phyloP scores from a whole-genome alignment of 176 grass and related monocot species.

The Microstegium vimineum region DNA sequence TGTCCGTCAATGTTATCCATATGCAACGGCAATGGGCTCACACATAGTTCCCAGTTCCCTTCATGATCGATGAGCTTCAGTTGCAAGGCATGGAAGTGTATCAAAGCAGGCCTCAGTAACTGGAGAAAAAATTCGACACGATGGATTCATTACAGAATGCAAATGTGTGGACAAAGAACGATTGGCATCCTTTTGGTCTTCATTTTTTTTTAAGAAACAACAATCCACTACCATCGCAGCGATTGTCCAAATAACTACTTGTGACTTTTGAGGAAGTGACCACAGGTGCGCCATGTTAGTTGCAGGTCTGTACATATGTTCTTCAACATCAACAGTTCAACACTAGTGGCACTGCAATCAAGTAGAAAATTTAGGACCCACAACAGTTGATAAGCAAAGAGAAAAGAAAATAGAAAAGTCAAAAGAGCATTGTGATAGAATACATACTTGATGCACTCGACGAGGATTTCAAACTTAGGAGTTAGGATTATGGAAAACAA shows the following conservation, averaged over 20 bases:
- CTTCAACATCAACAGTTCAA: slow-evolving; percentile 98
- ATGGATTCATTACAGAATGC: background rate
- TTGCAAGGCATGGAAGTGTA: slow-evolving; percentile 90
- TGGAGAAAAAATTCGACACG: background rate
- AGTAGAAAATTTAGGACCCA: slow-evolving; percentile 5
- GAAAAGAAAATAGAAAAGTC: background rate
- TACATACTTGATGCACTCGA: slow-evolving; percentile 87
- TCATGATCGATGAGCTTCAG: slow-evolving; percentile 90
- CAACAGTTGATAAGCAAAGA: slow-evolving; percentile 2
- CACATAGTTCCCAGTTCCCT: slow-evolving; percentile 83
- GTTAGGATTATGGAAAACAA: slow-evolving; percentile 63
- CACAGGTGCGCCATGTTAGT: slow-evolving; percentile 84
- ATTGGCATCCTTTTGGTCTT: background rate
- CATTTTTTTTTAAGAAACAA: background rate
- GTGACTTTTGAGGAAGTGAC: slow-evolving; percentile 88
- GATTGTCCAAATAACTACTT: slow-evolving; percentile 41
- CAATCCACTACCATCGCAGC: background rate
- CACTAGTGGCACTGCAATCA: slow-evolving; percentile 74
- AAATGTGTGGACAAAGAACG: background rate
- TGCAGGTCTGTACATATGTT: slow-evolving; percentile 85
- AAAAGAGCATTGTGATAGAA: background rate
- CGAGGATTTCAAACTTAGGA: slow-evolving; percentile 80
- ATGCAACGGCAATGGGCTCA: no score
- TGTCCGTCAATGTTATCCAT: no score
- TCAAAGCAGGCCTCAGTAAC: slow-evolving; percentile 72